Evolutionary conservation across 208 protist species (phyloP), one percentile per base, ranked within the genome.

Genomic region (Crithidia brevicula): DNA sequence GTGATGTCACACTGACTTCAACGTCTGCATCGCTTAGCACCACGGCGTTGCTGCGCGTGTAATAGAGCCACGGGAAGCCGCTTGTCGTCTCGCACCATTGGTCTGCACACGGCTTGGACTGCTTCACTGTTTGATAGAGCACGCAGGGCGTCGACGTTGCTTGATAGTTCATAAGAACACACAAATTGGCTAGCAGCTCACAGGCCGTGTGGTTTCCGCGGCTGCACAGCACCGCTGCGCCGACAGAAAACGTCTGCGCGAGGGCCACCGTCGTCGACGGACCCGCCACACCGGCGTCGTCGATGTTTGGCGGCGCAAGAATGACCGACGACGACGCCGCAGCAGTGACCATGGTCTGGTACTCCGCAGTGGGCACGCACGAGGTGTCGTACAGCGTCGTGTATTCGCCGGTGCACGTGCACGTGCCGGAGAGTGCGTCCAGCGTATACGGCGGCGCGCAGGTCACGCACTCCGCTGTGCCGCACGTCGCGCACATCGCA

Each of bases 161-260:
- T 20, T 88, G 36, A 66, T 93, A 94, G 20, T 72, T 28, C 82
- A 85, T 83, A 16, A 91, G 45, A 2, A 92, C 86, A 61, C 91
- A 96, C 45, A 96, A 43, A 40, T 96, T 96, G 0, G 75, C 73
- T 23, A 96, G 74, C 45, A 82, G 56, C 49, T 92, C 75, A 64
- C 91, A 96, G 22, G 79, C 79, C 0, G 74, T 83, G 38, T 28
- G 42, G 50, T 85, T 85, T 16, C 85, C 82, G 23, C 45, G 58
- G 2, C 20, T 27, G 67, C 91, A 96, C 43, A 74, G 52, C 25
- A 80, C 64, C 9, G 85, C 82, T 11, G 79, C 61, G n/a, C 65
- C 80, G 13, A 90, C 56, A 23, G 79, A 50, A 60, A 83, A 79
- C 4, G 60, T 54, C 25, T 76, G 43, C 16, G 53, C 66, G 9